Evolutionary conservation across 106 monocot species (phyloP).

Genomic region (Platanthera guangdongensis): DNA sequence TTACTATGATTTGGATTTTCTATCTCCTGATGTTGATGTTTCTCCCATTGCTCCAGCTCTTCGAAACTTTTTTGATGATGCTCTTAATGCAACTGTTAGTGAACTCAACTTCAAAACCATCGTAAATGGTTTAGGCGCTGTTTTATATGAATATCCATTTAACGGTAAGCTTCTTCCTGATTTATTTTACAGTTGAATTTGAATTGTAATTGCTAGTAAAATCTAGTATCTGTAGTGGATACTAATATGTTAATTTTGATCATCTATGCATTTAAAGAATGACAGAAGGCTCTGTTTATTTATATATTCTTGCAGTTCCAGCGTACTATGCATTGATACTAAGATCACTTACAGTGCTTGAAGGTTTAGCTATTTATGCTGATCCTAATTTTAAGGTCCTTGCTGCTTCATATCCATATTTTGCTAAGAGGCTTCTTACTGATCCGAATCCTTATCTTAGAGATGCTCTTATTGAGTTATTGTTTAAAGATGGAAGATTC

Average conservation of each 20-base stretch:
- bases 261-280: background rate
- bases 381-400: slow-evolving; percentile 99
- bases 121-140: slow-evolving; percentile 88
- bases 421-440: slow-evolving; percentile 97
- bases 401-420: slow-evolving; percentile 98
- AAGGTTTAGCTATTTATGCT: slow-evolving; percentile 91
- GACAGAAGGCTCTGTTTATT: background rate
- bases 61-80: slow-evolving; percentile 87
- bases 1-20: slow-evolving; percentile 93
- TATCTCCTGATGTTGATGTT: slow-evolving; percentile 84
- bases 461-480: slow-evolving; percentile 91
- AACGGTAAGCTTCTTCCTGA: slow-evolving; percentile 54
- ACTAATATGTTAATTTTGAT: background rate
- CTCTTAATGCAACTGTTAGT: slow-evolving; percentile 85
- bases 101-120: slow-evolving; percentile 97
- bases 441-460: slow-evolving; percentile 99
- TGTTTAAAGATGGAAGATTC: slow-evolving; percentile 99
- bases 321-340: slow-evolving; percentile 98
- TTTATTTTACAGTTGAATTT: background rate
- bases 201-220: background rate
- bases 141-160: slow-evolving; percentile 94
- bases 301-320: slow-evolving; percentile 54
- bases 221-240: background rate
- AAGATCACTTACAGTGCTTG: slow-evolving; percentile 94
- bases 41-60: slow-evolving; percentile 96